These are phyloP conservation scores for Saksenaea oblongispora DNA, from an alignment of 371 early-diverging fungal species.

Conservation along the genomic window DNA sequence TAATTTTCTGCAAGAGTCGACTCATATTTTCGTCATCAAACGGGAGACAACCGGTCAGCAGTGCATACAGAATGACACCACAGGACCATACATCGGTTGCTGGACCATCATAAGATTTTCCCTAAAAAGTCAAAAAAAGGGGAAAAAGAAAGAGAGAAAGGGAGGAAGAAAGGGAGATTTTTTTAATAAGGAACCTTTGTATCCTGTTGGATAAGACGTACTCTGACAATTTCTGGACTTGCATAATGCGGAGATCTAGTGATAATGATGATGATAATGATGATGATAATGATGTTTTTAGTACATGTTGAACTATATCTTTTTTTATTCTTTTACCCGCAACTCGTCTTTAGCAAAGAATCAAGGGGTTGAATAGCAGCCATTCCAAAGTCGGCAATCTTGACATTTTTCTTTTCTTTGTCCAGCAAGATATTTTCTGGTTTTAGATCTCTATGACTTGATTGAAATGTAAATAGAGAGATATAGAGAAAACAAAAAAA, in stretches of 20 bases:
- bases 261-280: too few relatives aligned
- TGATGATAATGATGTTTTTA: slow-evolving; percentile 1
- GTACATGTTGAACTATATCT: slow-evolving; percentile 1
- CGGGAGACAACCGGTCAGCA: slow-evolving; percentile 87
- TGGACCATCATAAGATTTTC: slow-evolving; percentile 74
- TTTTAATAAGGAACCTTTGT: not conserved
- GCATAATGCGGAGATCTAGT: slow-evolving; percentile 40
- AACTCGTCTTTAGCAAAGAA: slow-evolving; percentile 72
- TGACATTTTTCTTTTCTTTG: slow-evolving; percentile 67
- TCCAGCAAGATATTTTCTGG: slow-evolving; percentile 77
- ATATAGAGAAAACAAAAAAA: slow-evolving; percentile 10
- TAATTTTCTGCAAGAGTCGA: slow-evolving; percentile 67
- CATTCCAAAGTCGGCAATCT: slow-evolving; percentile 87
- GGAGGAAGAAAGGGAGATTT: not conserved
- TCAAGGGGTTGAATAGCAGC: slow-evolving; percentile 68
- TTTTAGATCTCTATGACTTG: slow-evolving; percentile 61
- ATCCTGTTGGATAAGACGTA: slow-evolving; percentile 8
- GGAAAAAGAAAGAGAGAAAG: not conserved
- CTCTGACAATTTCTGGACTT: slow-evolving; percentile 39
- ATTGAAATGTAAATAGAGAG: too few relatives aligned
- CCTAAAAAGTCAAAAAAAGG: slow-evolving; percentile 28
- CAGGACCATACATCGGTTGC: slow-evolving; percentile 92
- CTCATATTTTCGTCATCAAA: slow-evolving; percentile 92
- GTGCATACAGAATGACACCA: slow-evolving; percentile 90
- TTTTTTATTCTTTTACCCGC: slow-evolving; percentile 57